Base-by-base conservation (phyloP, 345 rosid genomes). In the Gossypium sturtianum region DNA sequence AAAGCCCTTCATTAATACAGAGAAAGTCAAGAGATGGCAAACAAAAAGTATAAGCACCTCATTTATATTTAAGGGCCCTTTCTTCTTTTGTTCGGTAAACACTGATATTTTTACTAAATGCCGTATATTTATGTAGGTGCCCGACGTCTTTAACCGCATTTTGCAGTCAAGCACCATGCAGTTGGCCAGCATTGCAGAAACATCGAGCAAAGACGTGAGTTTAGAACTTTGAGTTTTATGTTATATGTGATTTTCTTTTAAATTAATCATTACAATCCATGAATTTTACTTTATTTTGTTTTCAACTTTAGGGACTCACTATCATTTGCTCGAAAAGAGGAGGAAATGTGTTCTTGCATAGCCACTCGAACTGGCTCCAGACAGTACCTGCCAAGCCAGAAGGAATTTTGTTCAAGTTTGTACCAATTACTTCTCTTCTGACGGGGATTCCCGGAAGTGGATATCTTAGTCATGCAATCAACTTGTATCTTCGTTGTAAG, bases 401-500 rank as follows among this genome's bases (percentile, higher is more conserved):
- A 78, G 91, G 86, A 68, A 86, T 85, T 76, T 86, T 86, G 62
- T 85, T 88, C 83, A 89, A 83, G 76, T 89, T 88, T 81, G 89
- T 87, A 52, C 91, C 91, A 3, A 89, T 89, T 69, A 88, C 90
- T 58, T 86, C 90, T 82, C 91, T 88, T 76, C 90, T 89, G 43
- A 79, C 87, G 12, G 94, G 94, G 73, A 81, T 89, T 71, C 84
- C 86, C 0, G 94, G 94, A 71, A 89, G 89, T 66, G 94, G 91
- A 58, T 88, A 86, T 74, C 88, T 89, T 81, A 88, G 94, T 74
- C 94, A 89, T 71, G 91, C 94, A 48, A 85, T 89, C 78, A 89
- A 89, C 80, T 80, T 88, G 75, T 88, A 89, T 70, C 82, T 88
- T 59, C 94, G 91, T 54, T 89, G 94, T 89, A 82, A 85, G 94